These are phyloP conservation scores for Pyricularia sp. DNA, from an alignment of 2,329 filamentous ascomycete genomes.

Conservation along the genomic window DNA sequence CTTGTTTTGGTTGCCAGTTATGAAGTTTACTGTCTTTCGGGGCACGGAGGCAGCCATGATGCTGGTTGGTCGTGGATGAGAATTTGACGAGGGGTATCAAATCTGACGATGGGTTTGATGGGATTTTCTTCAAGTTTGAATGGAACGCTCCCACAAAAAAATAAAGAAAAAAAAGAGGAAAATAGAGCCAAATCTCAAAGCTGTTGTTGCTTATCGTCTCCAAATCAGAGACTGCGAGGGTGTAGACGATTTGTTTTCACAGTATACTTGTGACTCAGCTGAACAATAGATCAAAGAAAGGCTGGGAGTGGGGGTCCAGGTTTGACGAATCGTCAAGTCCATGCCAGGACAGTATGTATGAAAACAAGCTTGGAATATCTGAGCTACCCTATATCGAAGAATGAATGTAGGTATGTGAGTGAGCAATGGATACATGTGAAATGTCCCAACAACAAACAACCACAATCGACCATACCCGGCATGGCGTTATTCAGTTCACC, in stretches of 20 bases:
- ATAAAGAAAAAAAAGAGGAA: too few relatives aligned
- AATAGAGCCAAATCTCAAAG: background rate
- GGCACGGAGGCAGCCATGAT: background rate
- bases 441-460: too few relatives aligned
- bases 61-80: background rate
- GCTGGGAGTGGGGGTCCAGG: background rate
- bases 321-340: background rate
- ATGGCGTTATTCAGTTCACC: background rate
- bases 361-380: background rate
- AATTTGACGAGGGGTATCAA: background rate
- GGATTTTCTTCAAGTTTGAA: too few relatives aligned
- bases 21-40: slow-evolving; percentile 61
- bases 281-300: background rate
- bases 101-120: background rate
- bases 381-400: background rate
- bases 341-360: background rate
- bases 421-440: too few relatives aligned
- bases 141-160: too few relatives aligned
- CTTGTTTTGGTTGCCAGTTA: slow-evolving; percentile 95
- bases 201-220: background rate
- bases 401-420: background rate
- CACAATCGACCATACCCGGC: too few relatives aligned
- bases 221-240: background rate
- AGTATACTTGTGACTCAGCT: background rate
- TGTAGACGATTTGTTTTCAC: background rate